These are phyloP conservation scores for Diatrype stigma DNA, from an alignment of 2,329 filamentous ascomycete species.

Conservation along the genomic window DNA sequence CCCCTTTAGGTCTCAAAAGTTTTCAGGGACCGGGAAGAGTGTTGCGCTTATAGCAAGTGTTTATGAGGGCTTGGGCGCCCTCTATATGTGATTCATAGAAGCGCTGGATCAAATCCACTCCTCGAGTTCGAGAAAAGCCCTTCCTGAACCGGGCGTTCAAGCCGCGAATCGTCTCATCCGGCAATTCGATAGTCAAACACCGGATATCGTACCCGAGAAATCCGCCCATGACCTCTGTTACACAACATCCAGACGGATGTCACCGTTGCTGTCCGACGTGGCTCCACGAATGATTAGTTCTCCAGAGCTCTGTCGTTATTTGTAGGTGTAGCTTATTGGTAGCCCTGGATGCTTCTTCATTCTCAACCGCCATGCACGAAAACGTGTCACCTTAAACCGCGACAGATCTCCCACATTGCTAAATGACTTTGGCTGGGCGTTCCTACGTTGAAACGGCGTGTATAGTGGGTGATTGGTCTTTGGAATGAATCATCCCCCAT, in stretches of 20 bases:
- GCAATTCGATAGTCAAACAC: background rate
- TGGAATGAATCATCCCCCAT: too few relatives aligned
- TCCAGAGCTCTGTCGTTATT: too few relatives aligned
- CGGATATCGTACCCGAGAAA: background rate
- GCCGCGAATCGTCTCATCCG: background rate
- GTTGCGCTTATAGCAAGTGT: too few relatives aligned
- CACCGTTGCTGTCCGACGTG: too few relatives aligned
- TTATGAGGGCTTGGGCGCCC: too few relatives aligned
- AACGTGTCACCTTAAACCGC: background rate
- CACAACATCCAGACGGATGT: background rate
- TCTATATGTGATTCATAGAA: too few relatives aligned
- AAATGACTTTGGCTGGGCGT: background rate
- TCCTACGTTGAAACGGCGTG: too few relatives aligned
- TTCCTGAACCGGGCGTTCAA: background rate
- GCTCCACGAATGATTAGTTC: too few relatives aligned
- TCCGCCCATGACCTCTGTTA: background rate
- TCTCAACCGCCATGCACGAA: background rate
- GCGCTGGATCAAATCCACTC: too few relatives aligned
- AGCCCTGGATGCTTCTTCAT: background rate
- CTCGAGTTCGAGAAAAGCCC: background rate
- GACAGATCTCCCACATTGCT: background rate
- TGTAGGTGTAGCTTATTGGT: background rate
- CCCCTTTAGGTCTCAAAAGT: background rate
- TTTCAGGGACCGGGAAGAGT: background rate
- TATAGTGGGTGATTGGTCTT: too few relatives aligned